Evolutionary conservation across 495 filamentous ascomycete species (phyloP), one percentile per base, ranked within the genome.

Genomic region (Sordaria brevicollis): DNA sequence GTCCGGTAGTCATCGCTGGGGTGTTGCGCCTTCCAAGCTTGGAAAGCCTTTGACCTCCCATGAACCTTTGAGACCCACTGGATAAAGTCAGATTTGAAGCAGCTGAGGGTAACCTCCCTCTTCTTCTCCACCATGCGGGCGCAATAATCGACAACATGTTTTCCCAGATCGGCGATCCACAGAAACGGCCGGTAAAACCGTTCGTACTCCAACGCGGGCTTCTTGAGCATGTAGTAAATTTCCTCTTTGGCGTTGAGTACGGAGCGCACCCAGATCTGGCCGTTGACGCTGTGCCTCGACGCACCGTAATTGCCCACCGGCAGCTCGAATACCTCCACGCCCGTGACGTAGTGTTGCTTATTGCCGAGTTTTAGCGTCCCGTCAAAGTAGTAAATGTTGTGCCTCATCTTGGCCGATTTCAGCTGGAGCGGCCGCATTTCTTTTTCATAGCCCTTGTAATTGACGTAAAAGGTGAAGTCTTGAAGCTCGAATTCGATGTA

Each of bases 121-220:
- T 76, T 65, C 9, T 74, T 67, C 9, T 74, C 71, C 38, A 76
- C 72, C 65, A 76, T 72, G 2, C 73, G 62, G 4, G 80, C 71
- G 41, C 87, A 79, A 72, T 85, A 92, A 70, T 92, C 90, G 17
- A 92, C 79, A 39, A 90, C 83, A 72, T 91, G 86, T 73, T 92
- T 92, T 1, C 84, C 82, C 13, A 93, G 79, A 65, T 88, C 84
- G 0, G 85, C 89, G 17, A 92, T 72, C 91, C 91, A 93, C 1
- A 86, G 68, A 69, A 92, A 93, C 0, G 85, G 81, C 6, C 81
- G 66, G 68, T 88, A 81, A 71, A 87, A 93, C 25, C 86, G 74
- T 38, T 29, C 57, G 71, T 93, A 93, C 65, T 88, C 86, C 0
- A 71, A 33, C 0, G 88, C 77, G 6, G 90, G 88, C 2, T 76